phyloP scores from a whole-genome alignment of 129 eudicot genomes.

The Sambucus nigra region DNA sequence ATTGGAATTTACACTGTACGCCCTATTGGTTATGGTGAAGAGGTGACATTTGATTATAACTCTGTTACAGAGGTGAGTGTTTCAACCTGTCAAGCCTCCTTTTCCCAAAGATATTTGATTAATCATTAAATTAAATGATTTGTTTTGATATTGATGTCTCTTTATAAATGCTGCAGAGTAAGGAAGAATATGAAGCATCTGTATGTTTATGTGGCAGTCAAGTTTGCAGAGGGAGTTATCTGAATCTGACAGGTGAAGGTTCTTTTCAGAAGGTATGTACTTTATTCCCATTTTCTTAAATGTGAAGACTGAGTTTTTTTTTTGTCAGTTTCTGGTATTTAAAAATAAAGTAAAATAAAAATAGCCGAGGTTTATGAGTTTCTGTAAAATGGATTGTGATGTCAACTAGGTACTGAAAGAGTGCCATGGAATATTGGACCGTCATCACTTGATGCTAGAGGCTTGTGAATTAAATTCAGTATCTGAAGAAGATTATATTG shows the following conservation, averaged over 20 bases:
- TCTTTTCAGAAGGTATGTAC: conserved; percentile 74
- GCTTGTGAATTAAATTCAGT: conserved; percentile 89
- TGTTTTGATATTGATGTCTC: background rate
- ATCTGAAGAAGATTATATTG: conserved; percentile 92
- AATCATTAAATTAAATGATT: no score
- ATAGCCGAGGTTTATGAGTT: background rate
- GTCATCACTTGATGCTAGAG: conserved; percentile 79
- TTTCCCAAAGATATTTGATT: background rate
- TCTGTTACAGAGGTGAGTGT: conserved; percentile 90
- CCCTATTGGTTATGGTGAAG: conserved; percentile 85
- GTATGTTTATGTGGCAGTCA: conserved; percentile 96
- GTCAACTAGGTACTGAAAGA: conserved; percentile 74
- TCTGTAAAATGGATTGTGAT: conserved; percentile 1
- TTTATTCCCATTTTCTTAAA: background rate
- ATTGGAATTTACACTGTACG: conserved; percentile 85
- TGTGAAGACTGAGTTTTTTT: no score
- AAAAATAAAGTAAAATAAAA: no score
- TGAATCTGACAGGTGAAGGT: conserved; percentile 93
- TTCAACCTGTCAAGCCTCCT: background rate
- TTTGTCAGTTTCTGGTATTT: no score
- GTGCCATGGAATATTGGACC: conserved; percentile 77
- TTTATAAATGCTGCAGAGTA: conserved; percentile 48
- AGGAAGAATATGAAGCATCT: conserved; percentile 97
- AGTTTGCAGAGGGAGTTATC: conserved; percentile 95
- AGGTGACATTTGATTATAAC: conserved; percentile 92